A percentile compares a stretch with the other conserved stretches of the same genome.
phyloP scores from a whole-genome alignment of 164 flowering plant genomes.

The Umbellularia californica region DNA sequence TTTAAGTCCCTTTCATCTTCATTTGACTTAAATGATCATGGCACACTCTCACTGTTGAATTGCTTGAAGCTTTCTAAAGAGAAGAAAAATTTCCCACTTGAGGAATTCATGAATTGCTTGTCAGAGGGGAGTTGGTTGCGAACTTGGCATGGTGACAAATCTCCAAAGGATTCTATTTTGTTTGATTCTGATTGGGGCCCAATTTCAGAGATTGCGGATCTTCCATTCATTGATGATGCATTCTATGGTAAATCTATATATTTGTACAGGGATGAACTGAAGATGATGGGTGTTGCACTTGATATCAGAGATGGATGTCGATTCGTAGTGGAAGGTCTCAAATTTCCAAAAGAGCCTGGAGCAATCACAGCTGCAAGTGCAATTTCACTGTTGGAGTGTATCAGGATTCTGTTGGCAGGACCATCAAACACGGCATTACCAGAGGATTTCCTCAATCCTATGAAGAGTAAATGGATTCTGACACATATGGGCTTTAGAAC shows the following conservation, averaged over 20 bases:
- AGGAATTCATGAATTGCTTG: background rate
- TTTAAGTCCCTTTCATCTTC: background rate
- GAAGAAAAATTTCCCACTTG: background rate
- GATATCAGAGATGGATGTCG: conserved; percentile 17
- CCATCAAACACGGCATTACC: background rate
- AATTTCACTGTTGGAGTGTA: conserved; percentile 14
- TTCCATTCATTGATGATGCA: conserved; percentile 22
- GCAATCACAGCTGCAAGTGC: background rate
- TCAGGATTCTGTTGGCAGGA: background rate
- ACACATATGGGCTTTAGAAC: conserved; percentile 17
- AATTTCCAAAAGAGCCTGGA: conserved; percentile 11
- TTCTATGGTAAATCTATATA: conserved; percentile 17
- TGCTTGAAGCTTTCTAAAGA: background rate
- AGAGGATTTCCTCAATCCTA: background rate
- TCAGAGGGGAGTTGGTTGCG: background rate
- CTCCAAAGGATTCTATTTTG: conserved; percentile 25
- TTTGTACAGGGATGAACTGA: conserved; percentile 13
- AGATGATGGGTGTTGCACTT: conserved; percentile 19
- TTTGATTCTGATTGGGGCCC: conserved; percentile 17
- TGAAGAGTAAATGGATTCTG: conserved; percentile 15
- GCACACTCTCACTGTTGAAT: conserved; percentile 5
- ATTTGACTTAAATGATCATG: background rate
- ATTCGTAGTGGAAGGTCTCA: conserved; percentile 17
- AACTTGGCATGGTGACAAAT: conserved; percentile 30
- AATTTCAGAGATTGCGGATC: conserved; percentile 13